A percentile compares a stretch with the other conserved stretches of the same genome.
These are phyloP conservation scores for Kodamaea hsintzibuensis DNA, from an alignment of 805 yeast species.

Conservation along the genomic window DNA sequence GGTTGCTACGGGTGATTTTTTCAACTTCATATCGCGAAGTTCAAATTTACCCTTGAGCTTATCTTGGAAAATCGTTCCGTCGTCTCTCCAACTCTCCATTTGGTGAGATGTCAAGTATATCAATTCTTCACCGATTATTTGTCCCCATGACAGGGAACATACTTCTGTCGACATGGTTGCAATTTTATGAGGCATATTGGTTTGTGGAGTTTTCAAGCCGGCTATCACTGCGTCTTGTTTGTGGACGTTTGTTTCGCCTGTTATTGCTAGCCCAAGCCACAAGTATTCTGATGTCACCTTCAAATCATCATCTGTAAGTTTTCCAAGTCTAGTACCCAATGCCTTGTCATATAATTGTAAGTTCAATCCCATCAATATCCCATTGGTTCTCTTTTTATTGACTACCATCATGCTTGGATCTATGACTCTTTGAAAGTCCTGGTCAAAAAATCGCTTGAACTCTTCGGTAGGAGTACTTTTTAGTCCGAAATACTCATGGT, in stretches of 20 bases:
- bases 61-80: conserved; percentile 14
- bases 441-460: conserved; percentile 20
- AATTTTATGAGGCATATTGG: conserved; percentile 20
- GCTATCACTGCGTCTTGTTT: conserved; percentile 25
- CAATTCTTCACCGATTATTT: conserved; percentile 27
- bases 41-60: conserved; percentile 19
- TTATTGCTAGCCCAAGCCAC: conserved; percentile 37
- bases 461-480: conserved; percentile 9
- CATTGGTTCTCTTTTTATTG: conserved; percentile 28
- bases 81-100: conserved; percentile 29
- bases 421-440: conserved; percentile 23
- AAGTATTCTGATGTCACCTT: conserved; percentile 24
- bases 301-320: conserved; percentile 7
- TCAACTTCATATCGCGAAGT: conserved; percentile 1
- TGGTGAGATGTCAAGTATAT: conserved; percentile 37
- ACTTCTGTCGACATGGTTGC: conserved; percentile 28
- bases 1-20: conserved; percentile 1
- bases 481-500: conserved; percentile 21
- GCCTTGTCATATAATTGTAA: conserved; percentile 23
- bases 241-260: conserved; percentile 27
- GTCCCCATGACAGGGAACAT: conserved; percentile 42
- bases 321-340: conserved; percentile 21
- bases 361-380: conserved; percentile 28
- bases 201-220: conserved; percentile 32
- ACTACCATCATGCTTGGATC: conserved; percentile 31